phyloP scores from a whole-genome alignment of 1,284 basidiomycete genomes.

The Leccinum solheimii region DNA sequence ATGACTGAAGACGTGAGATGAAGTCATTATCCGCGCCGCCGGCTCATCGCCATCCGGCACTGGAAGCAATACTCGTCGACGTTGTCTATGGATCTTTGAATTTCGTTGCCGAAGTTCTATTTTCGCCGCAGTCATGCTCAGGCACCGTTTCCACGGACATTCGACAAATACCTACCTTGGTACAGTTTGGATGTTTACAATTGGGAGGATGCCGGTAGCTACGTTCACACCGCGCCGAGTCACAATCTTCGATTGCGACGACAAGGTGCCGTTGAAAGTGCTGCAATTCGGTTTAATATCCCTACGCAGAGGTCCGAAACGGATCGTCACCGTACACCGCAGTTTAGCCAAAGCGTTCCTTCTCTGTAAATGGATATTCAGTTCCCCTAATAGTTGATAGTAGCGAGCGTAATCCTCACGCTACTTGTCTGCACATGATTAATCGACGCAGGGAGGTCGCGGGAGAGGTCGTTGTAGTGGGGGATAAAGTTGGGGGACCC shows the following conservation, averaged over 20 bases:
- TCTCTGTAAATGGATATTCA: conserved; percentile 44
- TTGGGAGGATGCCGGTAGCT: conserved; percentile 58
- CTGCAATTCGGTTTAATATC: conserved; percentile 36
- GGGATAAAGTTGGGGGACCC: conserved; percentile 19
- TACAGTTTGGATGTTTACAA: conserved; percentile 53
- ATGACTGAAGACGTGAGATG: conserved; percentile 4
- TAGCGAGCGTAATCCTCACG: conserved; percentile 40
- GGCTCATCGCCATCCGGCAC: conserved; percentile 48
- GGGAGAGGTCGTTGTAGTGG: conserved; percentile 8
- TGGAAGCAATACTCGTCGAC: conserved; percentile 59
- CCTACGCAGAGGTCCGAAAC: conserved; percentile 3
- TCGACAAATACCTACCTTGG: conserved; percentile 44
- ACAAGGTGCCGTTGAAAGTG: conserved; percentile 73
- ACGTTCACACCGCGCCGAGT: conserved; percentile 56
- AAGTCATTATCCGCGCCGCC: conserved; percentile 23
- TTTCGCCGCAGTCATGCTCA: conserved; percentile 13
- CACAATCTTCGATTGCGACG: conserved; percentile 69
- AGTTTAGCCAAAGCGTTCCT: conserved; percentile 68
- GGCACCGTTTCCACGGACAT: conserved; percentile 11
- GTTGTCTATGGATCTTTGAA: conserved; percentile 54
- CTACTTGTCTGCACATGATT: conserved; percentile 56
- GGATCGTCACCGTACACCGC: conserved; percentile 51
- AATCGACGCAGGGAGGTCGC: not conserved
- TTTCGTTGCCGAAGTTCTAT: conserved; percentile 54
- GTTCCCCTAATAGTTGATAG: not conserved